A percentile compares a stretch with the other conserved stretches of the same genome.
These are phyloP conservation scores for Ascochyta lentis DNA, from an alignment of 2,329 filamentous ascomycete species.

Conservation along the genomic window DNA sequence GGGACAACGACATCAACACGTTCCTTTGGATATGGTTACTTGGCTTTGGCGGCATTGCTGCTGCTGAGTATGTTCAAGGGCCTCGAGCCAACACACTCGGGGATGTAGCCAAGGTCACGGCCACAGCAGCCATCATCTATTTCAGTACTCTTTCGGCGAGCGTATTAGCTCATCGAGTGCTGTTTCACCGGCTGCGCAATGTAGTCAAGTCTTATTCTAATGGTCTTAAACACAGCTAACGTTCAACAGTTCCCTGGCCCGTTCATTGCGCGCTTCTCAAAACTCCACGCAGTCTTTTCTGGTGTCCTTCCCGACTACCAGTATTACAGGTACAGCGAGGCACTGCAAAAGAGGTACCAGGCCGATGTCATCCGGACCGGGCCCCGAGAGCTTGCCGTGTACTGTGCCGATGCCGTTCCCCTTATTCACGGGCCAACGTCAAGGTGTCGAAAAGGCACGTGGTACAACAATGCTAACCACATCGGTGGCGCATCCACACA, in stretches of 20 bases:
- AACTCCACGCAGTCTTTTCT: slow-evolving; percentile 46
- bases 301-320: slow-evolving; percentile 30
- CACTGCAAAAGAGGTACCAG: slow-evolving; percentile 38
- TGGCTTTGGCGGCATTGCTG: slow-evolving; percentile 25
- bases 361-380: slow-evolving; percentile 44
- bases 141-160: slow-evolving; percentile 36
- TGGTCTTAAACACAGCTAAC: not conserved
- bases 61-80: slow-evolving; percentile 25
- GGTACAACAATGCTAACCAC: slow-evolving; percentile 31
- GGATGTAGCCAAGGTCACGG: slow-evolving; percentile 16
- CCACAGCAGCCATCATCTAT: slow-evolving; percentile 27
- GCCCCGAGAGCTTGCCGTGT: slow-evolving; percentile 43
- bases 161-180: slow-evolving; percentile 49
- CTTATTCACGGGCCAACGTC: slow-evolving; percentile 39
- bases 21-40: slow-evolving; percentile 24
- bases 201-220: slow-evolving; percentile 7
- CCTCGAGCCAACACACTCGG: slow-evolving; percentile 15
- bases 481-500: slow-evolving; percentile 34
- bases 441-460: slow-evolving; percentile 39
- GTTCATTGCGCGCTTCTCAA: slow-evolving; percentile 44
- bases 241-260: slow-evolving; percentile 49
- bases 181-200: slow-evolving; percentile 50
- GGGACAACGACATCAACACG: slow-evolving; percentile 28
- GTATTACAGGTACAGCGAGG: slow-evolving; percentile 34
- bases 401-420: slow-evolving; percentile 35